phyloP scores from a whole-genome alignment of 192 early-diverging fungal genomes.

The Coemansia sp. region DNA sequence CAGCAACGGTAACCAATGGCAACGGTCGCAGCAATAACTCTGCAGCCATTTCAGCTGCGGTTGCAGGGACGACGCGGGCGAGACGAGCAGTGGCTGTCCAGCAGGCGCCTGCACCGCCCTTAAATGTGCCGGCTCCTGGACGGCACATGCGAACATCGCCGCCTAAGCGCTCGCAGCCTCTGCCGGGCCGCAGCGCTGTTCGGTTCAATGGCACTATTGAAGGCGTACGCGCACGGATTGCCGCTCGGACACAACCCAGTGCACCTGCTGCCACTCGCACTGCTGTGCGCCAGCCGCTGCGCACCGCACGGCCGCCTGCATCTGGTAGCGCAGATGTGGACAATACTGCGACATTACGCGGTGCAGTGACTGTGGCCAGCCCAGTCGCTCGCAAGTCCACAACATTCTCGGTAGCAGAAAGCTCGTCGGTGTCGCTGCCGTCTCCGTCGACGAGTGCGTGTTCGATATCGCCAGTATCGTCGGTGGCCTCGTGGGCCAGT shows the following conservation, averaged over 20 bases:
- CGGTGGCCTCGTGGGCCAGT: conserved; percentile 43
- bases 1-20: not conserved
- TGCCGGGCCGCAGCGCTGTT: conserved; percentile 21
- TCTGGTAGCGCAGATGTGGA: no score
- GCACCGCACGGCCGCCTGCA: no score
- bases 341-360: not conserved
- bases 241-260: not conserved
- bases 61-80: conserved; percentile 45
- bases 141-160: conserved; percentile 27
- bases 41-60: conserved; percentile 43
- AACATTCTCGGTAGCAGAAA: conserved; percentile 4
- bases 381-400: conserved; percentile 15
- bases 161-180: conserved; percentile 17
- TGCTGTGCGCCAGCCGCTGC: not conserved
- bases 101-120: not conserved
- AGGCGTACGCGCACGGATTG: conserved; percentile 8
- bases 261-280: not conserved
- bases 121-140: not conserved
- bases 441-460: conserved; percentile 28
- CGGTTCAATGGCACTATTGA: conserved; percentile 16
- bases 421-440: conserved; percentile 23
- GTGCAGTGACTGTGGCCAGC: conserved; percentile 16
- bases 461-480: conserved; percentile 30
- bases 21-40: conserved; percentile 21
- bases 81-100: conserved; percentile 12